Evolutionary conservation across 768 basidiomycete species (phyloP).

Genomic region (Serendipita sp.): DNA sequence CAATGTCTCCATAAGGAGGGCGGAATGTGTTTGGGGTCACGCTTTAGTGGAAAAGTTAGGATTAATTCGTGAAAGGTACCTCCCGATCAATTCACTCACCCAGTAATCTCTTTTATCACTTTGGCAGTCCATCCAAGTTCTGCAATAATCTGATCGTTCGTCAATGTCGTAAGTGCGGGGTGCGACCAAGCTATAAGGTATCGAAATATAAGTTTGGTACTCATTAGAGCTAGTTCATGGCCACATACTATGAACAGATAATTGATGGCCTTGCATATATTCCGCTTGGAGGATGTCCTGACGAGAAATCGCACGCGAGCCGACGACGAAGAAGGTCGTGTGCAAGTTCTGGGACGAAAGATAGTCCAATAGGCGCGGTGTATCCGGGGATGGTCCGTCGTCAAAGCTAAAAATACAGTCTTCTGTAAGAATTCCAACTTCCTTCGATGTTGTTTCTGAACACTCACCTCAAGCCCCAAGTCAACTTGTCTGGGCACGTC

Average conservation of each 20-base stretch:
- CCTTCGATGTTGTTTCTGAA: no score
- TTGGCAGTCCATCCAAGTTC: conserved; percentile 81
- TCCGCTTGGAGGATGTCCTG: conserved; percentile 54
- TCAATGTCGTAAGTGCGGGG: conserved; percentile 48
- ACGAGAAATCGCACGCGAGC: conserved; percentile 59
- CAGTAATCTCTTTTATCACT: conserved; percentile 66
- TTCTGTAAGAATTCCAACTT: not conserved
- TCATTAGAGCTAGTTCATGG: not conserved
- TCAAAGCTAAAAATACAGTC: conserved; percentile 33
- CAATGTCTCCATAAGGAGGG: conserved; percentile 70
- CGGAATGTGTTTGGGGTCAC: conserved; percentile 67
- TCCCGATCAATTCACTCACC: conserved; percentile 16
- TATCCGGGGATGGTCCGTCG: conserved; percentile 70
- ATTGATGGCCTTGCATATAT: conserved; percentile 66
- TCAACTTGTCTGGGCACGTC: conserved; percentile 49
- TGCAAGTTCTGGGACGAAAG: conserved; percentile 46
- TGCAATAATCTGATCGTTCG: conserved; percentile 70
- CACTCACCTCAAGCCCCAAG: conserved; percentile 35
- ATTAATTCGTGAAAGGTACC: not conserved
- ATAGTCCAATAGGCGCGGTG: conserved; percentile 55
- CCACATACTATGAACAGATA: conserved; percentile 45
- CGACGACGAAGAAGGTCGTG: conserved; percentile 78
- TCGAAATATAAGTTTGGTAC: not conserved
- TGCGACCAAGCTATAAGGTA: conserved; percentile 36
- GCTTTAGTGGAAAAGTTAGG: conserved; percentile 14